Percentiles rank a stretch among this genome's conserved stretches.
Evolutionary conservation across 1,284 basidiomycete species (phyloP).

Genomic region (Naganishia albida): DNA sequence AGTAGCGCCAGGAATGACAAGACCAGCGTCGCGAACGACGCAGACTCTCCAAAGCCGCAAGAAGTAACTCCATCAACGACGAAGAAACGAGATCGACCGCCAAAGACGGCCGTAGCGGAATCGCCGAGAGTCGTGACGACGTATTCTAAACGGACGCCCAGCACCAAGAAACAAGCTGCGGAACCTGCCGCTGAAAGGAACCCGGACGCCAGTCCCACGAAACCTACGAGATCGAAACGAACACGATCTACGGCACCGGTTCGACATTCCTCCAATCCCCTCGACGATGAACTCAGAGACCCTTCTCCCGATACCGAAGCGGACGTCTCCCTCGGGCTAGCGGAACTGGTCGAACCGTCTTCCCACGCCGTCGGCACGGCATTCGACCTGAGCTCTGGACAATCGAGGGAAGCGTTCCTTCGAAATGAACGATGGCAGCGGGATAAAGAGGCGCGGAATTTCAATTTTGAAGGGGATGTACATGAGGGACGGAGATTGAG

Average conservation of each 20-base stretch:
- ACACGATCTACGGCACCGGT: neutral
- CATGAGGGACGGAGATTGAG: slow-evolving; percentile 47
- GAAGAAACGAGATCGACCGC: neutral
- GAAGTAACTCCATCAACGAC: neutral
- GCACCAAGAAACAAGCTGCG: neutral
- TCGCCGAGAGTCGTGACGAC: neutral
- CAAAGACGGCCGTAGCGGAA: neutral
- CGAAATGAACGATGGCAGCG: slow-evolving; percentile 47
- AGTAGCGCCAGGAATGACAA: no score
- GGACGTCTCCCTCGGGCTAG: neutral
- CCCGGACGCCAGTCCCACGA: neutral
- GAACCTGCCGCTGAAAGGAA: neutral
- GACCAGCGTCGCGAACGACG: no score
- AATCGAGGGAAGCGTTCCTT: slow-evolving; percentile 43
- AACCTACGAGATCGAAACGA: neutral
- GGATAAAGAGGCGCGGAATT: slow-evolving; percentile 52
- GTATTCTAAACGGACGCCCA: neutral
- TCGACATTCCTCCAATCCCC: slow-evolving; percentile 18
- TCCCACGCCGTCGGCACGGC: neutral
- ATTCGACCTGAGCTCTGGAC: slow-evolving; percentile 24
- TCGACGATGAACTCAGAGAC: slow-evolving; percentile 15
- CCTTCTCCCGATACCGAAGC: neutral
- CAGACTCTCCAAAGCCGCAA: neutral
- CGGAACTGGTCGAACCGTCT: neutral
- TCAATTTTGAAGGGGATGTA: slow-evolving; percentile 48